phyloP scores from a whole-genome alignment of 2,329 filamentous ascomycete species.

The Pseudopithomyces maydicus region DNA sequence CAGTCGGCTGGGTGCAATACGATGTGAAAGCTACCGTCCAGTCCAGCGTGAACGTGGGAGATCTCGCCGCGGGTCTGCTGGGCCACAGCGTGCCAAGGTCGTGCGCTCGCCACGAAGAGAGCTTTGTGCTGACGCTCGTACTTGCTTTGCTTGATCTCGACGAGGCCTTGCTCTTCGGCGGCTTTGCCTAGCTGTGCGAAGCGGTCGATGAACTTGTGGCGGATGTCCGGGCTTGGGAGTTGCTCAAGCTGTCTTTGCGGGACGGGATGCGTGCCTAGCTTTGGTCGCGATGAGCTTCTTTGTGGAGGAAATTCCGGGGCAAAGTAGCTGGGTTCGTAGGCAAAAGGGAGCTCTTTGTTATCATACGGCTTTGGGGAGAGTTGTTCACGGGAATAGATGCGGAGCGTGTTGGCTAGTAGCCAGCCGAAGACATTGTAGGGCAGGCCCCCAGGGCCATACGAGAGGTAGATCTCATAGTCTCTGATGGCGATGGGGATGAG shows the following conservation, averaged over 20 bases:
- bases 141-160: constrained; percentile 20
- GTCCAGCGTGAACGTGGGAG: constrained; percentile 22
- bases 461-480: constrained; percentile 49
- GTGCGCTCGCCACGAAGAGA: constrained; percentile 18
- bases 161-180: constrained; percentile 17
- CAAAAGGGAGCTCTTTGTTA: constrained; percentile 18
- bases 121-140: constrained; percentile 21
- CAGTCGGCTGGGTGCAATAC: constrained; percentile 21
- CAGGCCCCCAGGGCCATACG: constrained; percentile 52
- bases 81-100: constrained; percentile 18
- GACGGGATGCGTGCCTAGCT: constrained; percentile 20
- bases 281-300: constrained; percentile 18
- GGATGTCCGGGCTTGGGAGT: constrained; percentile 19
- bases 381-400: constrained; percentile 42
- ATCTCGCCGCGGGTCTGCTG: constrained; percentile 23
- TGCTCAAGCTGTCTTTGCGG: constrained; percentile 25
- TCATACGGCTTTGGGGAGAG: constrained; percentile 34
- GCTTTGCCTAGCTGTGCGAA: constrained; percentile 13
- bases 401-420: constrained; percentile 37
- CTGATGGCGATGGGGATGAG: constrained; percentile 18
- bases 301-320: constrained; percentile 17
- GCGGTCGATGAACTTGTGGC: constrained; percentile 14
- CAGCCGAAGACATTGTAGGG: constrained; percentile 52
- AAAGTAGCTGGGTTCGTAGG: constrained; percentile 18
- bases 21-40: constrained; percentile 25